These are phyloP conservation scores for Symbiodinium natans DNA, from an alignment of 73 alveolate species.

Conservation along the genomic window DNA sequence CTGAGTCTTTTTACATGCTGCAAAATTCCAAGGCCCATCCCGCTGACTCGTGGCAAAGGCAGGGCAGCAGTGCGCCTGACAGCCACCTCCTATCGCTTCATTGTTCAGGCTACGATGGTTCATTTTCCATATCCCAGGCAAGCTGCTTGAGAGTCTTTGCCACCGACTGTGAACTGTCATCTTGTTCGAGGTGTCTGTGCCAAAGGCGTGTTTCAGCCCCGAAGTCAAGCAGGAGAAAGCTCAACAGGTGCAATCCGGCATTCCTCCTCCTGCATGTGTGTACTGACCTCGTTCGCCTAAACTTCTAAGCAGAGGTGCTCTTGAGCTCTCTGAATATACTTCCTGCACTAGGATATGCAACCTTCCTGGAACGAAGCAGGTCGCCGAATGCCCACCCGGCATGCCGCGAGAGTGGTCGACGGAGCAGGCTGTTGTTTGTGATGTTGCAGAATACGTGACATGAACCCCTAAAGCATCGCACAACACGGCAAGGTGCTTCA, in stretches of 20 bases:
- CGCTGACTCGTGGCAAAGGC: slow-evolving; percentile 12
- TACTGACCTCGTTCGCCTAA: too few relatives aligned
- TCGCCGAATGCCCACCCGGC: background rate
- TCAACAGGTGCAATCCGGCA: background rate
- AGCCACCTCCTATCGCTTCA: too few relatives aligned
- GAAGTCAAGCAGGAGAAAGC: background rate
- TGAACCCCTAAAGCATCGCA: too few relatives aligned
- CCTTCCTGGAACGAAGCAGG: background rate
- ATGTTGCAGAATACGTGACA: background rate
- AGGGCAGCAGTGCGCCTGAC: background rate
- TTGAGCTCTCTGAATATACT: too few relatives aligned
- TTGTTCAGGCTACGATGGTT: background rate
- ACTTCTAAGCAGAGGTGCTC: too few relatives aligned
- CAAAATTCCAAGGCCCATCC: background rate
- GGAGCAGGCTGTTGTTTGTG: background rate
- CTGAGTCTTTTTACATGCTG: too few relatives aligned
- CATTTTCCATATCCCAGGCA: background rate
- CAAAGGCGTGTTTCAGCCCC: background rate
- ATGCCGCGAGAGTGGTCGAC: background rate
- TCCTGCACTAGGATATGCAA: too few relatives aligned
- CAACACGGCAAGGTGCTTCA: background rate
- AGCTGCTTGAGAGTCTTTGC: background rate
- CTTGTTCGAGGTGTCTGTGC: background rate
- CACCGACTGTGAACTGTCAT: background rate
- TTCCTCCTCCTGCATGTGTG: too few relatives aligned